A percentile compares a stretch with the other conserved stretches of the same genome.
Evolutionary conservation across 768 basidiomycete species (phyloP).

Genomic region (Daedaleopsis nitida): DNA sequence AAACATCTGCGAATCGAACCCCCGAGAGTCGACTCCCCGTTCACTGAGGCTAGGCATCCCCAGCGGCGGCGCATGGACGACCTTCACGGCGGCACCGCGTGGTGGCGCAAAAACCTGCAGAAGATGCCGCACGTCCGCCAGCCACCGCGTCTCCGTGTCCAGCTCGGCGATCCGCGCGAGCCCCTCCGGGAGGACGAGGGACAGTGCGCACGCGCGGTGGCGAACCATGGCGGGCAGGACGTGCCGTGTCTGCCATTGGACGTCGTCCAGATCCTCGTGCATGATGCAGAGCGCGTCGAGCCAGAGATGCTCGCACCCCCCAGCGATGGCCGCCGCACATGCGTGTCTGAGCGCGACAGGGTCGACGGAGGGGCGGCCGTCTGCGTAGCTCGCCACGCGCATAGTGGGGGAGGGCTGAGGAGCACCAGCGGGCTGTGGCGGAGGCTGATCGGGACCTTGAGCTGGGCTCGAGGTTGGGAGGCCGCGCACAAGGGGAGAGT

Average conservation of each 20-base stretch:
- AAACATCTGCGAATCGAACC: background rate
- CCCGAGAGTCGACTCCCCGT: too few relatives aligned
- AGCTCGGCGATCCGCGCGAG: background rate
- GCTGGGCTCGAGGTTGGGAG: background rate
- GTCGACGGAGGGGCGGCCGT: background rate
- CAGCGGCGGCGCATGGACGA: background rate
- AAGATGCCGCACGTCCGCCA: background rate
- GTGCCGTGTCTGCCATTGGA: background rate
- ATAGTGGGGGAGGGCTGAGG: background rate
- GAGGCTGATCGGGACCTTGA: background rate
- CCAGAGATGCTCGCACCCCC: conserved; percentile 1
- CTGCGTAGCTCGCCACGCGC: background rate
- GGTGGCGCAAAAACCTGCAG: background rate
- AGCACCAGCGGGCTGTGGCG: background rate
- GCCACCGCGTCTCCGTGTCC: background rate
- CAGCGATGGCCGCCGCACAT: background rate
- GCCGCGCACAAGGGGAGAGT: background rate
- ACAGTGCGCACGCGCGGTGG: background rate
- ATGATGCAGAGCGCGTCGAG: conserved; percentile 10
- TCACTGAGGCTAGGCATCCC: too few relatives aligned
- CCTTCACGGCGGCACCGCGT: background rate
- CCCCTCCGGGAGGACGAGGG: conserved; percentile 3
- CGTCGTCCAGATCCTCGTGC: background rate
- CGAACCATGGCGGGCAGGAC: background rate
- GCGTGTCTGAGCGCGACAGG: background rate